Conservation (phyloP, 306 rosid species). For the Cucurbita pepo region DNA sequence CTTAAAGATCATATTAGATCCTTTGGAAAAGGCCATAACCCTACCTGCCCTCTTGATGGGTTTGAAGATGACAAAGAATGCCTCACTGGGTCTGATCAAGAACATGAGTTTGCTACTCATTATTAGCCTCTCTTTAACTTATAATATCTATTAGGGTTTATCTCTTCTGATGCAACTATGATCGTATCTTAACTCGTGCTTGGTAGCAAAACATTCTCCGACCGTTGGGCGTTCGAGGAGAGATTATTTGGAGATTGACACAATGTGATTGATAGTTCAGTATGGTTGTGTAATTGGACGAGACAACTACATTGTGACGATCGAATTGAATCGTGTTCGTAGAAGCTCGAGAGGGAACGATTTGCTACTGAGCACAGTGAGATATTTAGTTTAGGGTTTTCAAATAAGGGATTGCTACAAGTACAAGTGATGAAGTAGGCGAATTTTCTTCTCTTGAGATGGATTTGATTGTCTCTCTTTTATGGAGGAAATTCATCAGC, state of each 20-base stretch:
- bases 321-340: background rate
- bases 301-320: background rate
- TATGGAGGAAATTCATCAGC: slow-evolving; percentile 70
- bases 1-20: slow-evolving; percentile 81
- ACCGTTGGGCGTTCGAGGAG: background rate
- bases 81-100: slow-evolving; percentile 37
- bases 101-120: slow-evolving; percentile 15
- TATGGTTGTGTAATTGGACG: background rate
- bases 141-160: background rate
- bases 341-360: slow-evolving; percentile 30
- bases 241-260: background rate
- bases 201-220: slow-evolving; percentile 65
- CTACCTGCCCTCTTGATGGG: slow-evolving; percentile 28
- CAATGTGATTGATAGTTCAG: background rate
- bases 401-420: slow-evolving; percentile 37
- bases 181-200: slow-evolving; percentile 44
- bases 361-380: slow-evolving; percentile 56
- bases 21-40: slow-evolving; percentile 64
- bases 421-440: slow-evolving; percentile 72
- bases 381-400: background rate
- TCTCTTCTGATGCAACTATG: background rate
- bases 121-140: background rate
- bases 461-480: slow-evolving; percentile 13
- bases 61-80: slow-evolving; percentile 18
- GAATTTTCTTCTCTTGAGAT: slow-evolving; percentile 53